Conservation (phyloP, 148 eudicot species). For the Diospyros lotus region DNA sequence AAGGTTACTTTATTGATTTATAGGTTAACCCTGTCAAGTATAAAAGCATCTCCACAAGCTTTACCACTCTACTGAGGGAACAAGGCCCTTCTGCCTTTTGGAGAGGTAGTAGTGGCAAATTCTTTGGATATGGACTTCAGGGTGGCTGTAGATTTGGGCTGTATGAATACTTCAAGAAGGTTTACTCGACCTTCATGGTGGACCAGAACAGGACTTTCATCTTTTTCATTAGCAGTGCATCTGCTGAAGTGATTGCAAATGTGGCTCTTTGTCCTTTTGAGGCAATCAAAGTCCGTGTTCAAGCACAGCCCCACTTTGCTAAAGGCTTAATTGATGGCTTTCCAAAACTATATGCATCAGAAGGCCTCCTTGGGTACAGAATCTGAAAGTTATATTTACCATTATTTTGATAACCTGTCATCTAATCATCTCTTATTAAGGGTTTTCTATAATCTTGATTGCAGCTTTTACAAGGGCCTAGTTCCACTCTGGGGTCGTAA, state of each 20-base stretch:
- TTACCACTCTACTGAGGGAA: constrained; percentile 44
- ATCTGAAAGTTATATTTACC: constrained; percentile 1
- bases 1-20: neutral
- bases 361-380: constrained; percentile 49
- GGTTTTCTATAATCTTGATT: constrained; percentile 17
- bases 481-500: constrained; percentile 97
- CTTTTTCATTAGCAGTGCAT: constrained; percentile 60
- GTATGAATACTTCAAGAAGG: constrained; percentile 58
- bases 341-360: constrained; percentile 54
- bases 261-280: constrained; percentile 66
- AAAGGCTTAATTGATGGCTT: constrained; percentile 66
- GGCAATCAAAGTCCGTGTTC: constrained; percentile 71
- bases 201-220: constrained; percentile 44
- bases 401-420: neutral
- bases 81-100: constrained; percentile 61
- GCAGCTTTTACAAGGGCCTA: constrained; percentile 90
- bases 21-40: constrained; percentile 60
- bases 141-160: constrained; percentile 70
- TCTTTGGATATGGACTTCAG: constrained; percentile 64
- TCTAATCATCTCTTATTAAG: neutral
- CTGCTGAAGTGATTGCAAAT: constrained; percentile 68
- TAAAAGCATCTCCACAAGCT: constrained; percentile 45
- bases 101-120: constrained; percentile 62
- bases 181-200: constrained; percentile 39
- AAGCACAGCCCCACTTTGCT: constrained; percentile 55